A percentile compares a stretch with the other conserved stretches of the same genome.
Conservation (phyloP, 306 rosid species). For the Prunus padus region DNA sequence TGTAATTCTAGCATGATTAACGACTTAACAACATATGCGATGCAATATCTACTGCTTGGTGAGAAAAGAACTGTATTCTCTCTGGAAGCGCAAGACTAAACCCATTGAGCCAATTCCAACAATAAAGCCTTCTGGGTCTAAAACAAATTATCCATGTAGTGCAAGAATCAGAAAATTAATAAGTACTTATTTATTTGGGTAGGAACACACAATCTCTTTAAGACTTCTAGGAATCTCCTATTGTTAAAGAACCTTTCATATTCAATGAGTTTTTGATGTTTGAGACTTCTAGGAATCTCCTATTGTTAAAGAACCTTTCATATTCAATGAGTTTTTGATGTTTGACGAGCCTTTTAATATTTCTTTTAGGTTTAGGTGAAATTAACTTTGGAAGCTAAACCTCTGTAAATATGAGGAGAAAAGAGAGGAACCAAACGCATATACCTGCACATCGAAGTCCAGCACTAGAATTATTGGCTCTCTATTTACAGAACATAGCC, state of each 20-base stretch:
- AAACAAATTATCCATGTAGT: neutral
- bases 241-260: neutral
- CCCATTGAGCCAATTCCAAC: neutral
- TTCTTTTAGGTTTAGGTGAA: too few species aligned
- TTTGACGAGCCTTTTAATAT: neutral
- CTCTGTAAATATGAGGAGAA: constrained; percentile 11
- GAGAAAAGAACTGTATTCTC: too few species aligned
- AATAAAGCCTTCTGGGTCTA: neutral
- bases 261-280: neutral
- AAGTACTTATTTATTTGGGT: neutral
- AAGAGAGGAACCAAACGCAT: constrained; percentile 13
- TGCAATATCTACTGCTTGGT: too few species aligned
- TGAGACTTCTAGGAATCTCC: neutral
- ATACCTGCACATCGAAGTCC: constrained; percentile 87
- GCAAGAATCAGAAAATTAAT: too few species aligned
- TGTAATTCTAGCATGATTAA: neutral
- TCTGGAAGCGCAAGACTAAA: neutral
- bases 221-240: neutral
- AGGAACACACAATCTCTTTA: neutral
- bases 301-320: neutral
- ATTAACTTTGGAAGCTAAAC: neutral
- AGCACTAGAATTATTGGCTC: constrained; percentile 76
- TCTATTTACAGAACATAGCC: constrained; percentile 39
- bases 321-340: neutral
- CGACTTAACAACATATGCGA: neutral